Base-by-base conservation (phyloP, 208 protist genomes). In the Crithidia acanthocephali region DNA sequence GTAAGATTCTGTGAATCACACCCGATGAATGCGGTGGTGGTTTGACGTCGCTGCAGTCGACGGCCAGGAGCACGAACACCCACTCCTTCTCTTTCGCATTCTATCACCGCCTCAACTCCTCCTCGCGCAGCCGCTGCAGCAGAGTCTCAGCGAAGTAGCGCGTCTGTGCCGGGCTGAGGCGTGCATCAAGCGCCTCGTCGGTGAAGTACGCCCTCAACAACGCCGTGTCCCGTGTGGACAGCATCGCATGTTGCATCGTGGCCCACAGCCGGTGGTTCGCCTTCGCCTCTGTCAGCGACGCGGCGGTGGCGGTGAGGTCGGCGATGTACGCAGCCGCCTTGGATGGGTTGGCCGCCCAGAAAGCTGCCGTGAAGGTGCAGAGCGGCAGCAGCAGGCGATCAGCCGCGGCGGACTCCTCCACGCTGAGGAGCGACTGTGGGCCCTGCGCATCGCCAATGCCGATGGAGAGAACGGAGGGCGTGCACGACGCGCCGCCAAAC, bases 161-260 rank as follows among this genome's bases (percentile, higher is more conserved):
- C 42, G 72, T 75, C 18, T 95, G 86, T n/a, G 74, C 56, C 28
- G 52, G 59, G 65, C 88, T 95, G 42, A 95, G 69, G 33, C 88
- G 81, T 5, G 84, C 76, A 68, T 95, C 91, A 0, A 92, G 85
- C 18, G 60, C 72, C 18, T 59, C 59, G 51, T 80, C 74, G 30
- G 57, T 77, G 58, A 81, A 80, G 70, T 91, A 78, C 2, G 86
- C 86, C 2, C 71, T 64, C 25, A 95, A 68, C 28, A 95, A 51
- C 10, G 84, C 85, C 23, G 86, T 76, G 48, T 96, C 91, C 2
- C 91, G 75, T 28, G 91, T 96, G 55, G 88, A 94, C 32, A 96
- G 80, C 88, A 96, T 92, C 0, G 88, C 64, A 28, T 83, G 79
- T 68, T 94, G 88, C 91, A 96, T 96, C 23, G 84, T 86, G 13